Evolutionary conservation across 768 basidiomycete genomes (phyloP).

Genomic region (Calocera viscosa): DNA sequence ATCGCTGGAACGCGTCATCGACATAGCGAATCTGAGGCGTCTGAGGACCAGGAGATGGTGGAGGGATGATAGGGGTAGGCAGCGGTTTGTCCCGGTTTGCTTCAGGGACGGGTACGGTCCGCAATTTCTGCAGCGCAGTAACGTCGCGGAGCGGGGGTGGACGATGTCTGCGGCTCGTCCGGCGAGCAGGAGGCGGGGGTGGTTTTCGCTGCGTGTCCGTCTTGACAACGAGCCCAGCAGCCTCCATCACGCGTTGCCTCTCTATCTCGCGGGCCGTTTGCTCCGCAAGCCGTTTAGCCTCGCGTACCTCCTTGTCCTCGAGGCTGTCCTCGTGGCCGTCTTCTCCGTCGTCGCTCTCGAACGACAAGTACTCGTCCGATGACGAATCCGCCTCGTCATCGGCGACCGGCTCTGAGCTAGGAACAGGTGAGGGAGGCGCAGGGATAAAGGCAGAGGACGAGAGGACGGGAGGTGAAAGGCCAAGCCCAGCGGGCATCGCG

Average conservation of each 20-base stretch:
- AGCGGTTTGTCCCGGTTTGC: constrained; percentile 36
- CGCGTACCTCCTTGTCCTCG: constrained; percentile 27
- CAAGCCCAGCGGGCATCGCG: neutral
- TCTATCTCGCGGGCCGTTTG: constrained; percentile 56
- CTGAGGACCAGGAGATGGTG: constrained; percentile 11
- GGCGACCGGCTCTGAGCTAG: constrained; percentile 25
- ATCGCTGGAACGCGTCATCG: constrained; percentile 82
- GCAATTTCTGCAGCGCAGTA: constrained; percentile 18
- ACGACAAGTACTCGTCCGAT: constrained; percentile 35
- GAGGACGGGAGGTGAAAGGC: constrained; percentile 8
- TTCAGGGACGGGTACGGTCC: constrained; percentile 14
- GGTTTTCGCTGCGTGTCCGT: constrained; percentile 43
- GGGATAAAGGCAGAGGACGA: neutral
- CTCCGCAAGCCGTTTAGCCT: constrained; percentile 38
- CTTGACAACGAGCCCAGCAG: constrained; percentile 73
- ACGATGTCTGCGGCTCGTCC: constrained; percentile 19
- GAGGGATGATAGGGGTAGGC: constrained; percentile 33
- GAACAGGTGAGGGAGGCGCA: constrained; percentile 20
- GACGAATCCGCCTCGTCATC: constrained; percentile 25
- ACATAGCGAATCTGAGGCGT: constrained; percentile 32
- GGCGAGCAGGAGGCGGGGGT: constrained; percentile 21
- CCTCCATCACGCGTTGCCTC: constrained; percentile 69
- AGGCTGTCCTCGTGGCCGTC: constrained; percentile 31
- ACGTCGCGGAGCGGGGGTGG: constrained; percentile 19
- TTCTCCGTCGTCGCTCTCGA: constrained; percentile 27